Conservation (phyloP, 129 eudicot genomes). For the Pulicaria dysenterica region DNA sequence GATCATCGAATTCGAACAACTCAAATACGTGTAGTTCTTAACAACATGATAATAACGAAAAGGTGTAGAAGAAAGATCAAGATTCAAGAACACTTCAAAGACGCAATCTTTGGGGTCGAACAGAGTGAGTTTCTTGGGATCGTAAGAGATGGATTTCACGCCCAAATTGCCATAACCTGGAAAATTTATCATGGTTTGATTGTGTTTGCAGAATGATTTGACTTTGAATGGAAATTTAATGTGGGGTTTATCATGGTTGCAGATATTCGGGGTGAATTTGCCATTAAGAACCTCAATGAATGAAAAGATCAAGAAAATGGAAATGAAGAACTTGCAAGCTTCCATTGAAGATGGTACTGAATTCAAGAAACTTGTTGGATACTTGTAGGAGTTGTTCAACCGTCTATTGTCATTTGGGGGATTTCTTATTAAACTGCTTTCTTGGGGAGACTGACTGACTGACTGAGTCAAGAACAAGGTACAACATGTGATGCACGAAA, state of each 20-base stretch:
- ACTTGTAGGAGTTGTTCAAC: conserved; percentile 29
- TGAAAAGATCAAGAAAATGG: conserved; percentile 35
- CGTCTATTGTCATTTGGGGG: conserved; percentile 17
- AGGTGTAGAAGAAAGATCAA: conserved; percentile 43
- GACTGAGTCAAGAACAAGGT: conserved; percentile 13
- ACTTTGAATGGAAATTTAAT: conserved; percentile 43
- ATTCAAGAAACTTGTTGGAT: conserved; percentile 29
- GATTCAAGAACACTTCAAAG: conserved; percentile 53
- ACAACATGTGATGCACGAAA: conserved; percentile 17
- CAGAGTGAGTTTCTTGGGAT: conserved; percentile 43
- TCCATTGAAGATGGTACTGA: conserved; percentile 29
- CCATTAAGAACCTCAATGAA: conserved; percentile 26
- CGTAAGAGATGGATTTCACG: conserved; percentile 44
- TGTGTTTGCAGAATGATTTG: conserved; percentile 41
- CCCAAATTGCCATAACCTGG: conserved; percentile 48
- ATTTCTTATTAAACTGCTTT: neutral
- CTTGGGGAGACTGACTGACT: neutral
- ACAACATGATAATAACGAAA: conserved; percentile 50
- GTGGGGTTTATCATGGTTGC: conserved; percentile 30
- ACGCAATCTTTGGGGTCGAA: conserved; percentile 61
- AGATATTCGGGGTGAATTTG: conserved; percentile 15
- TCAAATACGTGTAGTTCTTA: conserved; percentile 45
- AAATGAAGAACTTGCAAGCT: conserved; percentile 20
- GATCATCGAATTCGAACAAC: conserved; percentile 28
- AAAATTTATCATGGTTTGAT: conserved; percentile 46